Conservation (phyloP, 169 alveolate genomes). For the Eimeria tenella region DNA sequence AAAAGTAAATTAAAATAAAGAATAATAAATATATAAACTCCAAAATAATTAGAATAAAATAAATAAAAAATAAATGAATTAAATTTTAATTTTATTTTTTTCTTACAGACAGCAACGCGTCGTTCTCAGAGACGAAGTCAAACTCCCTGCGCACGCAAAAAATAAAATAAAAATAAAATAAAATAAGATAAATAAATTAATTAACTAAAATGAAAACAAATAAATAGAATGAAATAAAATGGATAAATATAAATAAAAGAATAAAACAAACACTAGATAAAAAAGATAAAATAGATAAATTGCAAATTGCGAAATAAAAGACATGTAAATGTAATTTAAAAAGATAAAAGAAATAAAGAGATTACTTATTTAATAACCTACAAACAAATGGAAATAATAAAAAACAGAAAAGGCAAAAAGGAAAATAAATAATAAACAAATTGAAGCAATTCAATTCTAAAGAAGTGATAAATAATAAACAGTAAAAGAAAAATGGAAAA, state of each 20-base stretch:
- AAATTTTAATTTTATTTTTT: not conserved
- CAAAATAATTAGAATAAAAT: not conserved
- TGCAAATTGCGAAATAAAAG: not conserved
- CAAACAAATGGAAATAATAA: not conserved
- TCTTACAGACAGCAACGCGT: not conserved
- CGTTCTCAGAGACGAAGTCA: slow-evolving; percentile 1
- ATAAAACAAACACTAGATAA: too few relatives aligned
- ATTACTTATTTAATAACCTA: too few relatives aligned
- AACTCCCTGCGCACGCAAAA: not conserved
- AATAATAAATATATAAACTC: not conserved
- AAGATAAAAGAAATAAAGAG: too few relatives aligned
- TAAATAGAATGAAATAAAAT: not conserved
- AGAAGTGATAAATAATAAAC: too few relatives aligned
- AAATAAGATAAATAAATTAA: not conserved
- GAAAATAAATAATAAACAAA: not conserved
- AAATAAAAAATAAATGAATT: not conserved
- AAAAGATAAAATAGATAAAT: too few relatives aligned
- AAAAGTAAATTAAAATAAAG: not conserved
- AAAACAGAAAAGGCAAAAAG: not conserved
- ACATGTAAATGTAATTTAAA: not conserved
- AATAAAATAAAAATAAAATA: not conserved
- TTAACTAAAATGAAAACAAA: not conserved
- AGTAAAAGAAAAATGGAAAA: not conserved
- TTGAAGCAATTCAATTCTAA: not conserved
- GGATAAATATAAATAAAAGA: not conserved